Evolutionary conservation across 163 green algal genomes (phyloP).

Genomic region (Chlorella variabilis): DNA sequence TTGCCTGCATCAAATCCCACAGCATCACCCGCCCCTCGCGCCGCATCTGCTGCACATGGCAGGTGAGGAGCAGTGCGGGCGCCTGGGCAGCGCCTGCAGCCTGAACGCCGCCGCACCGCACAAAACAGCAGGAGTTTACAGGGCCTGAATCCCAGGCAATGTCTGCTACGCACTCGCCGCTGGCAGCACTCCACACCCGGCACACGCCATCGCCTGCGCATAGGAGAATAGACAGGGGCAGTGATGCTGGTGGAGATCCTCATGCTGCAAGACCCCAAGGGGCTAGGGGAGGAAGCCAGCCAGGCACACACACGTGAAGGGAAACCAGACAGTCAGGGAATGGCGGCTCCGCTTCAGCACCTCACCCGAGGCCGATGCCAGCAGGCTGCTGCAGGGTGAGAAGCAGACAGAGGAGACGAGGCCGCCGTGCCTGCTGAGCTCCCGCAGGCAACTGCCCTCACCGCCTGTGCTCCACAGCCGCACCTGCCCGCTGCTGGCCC

Average conservation of each 20-base stretch:
- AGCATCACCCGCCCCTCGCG: slow-evolving; percentile 43
- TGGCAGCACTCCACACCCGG: slow-evolving; percentile 68
- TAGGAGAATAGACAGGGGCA: neutral
- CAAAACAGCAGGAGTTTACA: slow-evolving; percentile 42
- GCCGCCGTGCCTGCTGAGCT: slow-evolving; percentile 12
- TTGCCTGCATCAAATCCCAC: slow-evolving; percentile 37
- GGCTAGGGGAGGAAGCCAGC: too few relatives aligned
- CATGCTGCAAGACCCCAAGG: too few relatives aligned
- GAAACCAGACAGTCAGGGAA: too few relatives aligned
- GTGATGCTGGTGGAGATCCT: neutral
- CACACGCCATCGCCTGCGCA: neutral
- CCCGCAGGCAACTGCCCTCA: neutral
- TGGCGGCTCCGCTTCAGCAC: too few relatives aligned
- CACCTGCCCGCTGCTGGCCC: slow-evolving; percentile 79
- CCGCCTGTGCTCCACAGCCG: neutral
- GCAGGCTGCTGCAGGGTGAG: slow-evolving; percentile 14
- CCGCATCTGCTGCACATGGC: slow-evolving; percentile 37
- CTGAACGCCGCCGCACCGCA: neutral
- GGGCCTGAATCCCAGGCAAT: slow-evolving; percentile 40
- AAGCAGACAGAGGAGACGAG: slow-evolving; percentile 19
- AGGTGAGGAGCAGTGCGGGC: slow-evolving; percentile 24
- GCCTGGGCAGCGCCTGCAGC: too few relatives aligned
- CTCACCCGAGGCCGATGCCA: slow-evolving; percentile 27
- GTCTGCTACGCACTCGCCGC: slow-evolving; percentile 15
- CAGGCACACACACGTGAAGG: too few relatives aligned